Evolutionary conservation across 257 asterid species (phyloP).

Genomic region (Solanum arcanum): DNA sequence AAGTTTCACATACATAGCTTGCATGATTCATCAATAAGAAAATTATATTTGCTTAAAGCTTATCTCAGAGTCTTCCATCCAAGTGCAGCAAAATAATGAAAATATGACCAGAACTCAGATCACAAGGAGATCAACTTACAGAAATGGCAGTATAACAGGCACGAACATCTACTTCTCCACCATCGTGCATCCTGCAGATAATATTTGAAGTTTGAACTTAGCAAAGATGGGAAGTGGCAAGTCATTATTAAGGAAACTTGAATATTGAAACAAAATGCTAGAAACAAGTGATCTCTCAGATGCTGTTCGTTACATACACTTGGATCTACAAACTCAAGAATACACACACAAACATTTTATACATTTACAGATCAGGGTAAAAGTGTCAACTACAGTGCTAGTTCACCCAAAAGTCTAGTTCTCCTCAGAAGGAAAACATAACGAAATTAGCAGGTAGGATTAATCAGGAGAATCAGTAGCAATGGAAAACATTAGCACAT

Average conservation of each 20-base stretch:
- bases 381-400: background rate
- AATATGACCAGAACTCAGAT: background rate
- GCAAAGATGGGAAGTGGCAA: background rate
- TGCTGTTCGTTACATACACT: background rate
- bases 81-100: background rate
- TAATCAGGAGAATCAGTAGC: background rate
- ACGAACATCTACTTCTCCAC: slow-evolving; percentile 95
- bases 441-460: background rate
- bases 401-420: background rate
- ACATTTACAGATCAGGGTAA: background rate
- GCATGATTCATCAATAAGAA: background rate
- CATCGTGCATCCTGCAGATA: slow-evolving; percentile 83
- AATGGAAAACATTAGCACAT: background rate
- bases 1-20: background rate
- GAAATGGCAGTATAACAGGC: slow-evolving; percentile 97
- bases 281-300: background rate
- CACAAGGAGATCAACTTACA: slow-evolving; percentile 35
- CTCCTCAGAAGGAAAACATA: background rate
- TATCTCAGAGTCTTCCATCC: background rate
- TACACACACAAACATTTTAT: background rate
- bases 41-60: background rate
- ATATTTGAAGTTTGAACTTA: background rate
- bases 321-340: background rate
- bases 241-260: background rate
- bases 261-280: background rate